These are phyloP conservation scores for Acanthamoeba royreba DNA, from an alignment of 208 protist species.

Conservation along the genomic window DNA sequence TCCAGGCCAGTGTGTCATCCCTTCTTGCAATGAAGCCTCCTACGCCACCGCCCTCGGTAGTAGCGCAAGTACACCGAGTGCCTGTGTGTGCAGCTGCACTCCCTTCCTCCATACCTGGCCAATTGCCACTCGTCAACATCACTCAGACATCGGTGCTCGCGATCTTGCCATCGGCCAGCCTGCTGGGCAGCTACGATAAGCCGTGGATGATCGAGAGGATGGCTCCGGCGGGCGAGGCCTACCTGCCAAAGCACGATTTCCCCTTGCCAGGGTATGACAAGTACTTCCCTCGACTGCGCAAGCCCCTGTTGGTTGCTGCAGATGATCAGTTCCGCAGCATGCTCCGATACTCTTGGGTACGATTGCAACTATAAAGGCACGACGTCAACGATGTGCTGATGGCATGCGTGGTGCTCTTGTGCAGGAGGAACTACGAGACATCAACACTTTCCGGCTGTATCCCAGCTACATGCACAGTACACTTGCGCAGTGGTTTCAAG, in stretches of 20 bases:
- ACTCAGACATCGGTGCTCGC: neutral
- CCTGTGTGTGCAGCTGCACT: too few species aligned
- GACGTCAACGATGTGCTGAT: neutral
- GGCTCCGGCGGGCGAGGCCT: neutral
- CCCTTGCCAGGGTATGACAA: neutral
- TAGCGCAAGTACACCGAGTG: too few species aligned
- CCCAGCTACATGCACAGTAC: neutral
- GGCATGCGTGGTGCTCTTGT: neutral
- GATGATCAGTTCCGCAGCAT: neutral
- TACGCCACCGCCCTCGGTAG: too few species aligned
- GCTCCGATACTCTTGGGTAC: neutral
- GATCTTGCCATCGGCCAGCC: neutral
- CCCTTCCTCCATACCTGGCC: too few species aligned
- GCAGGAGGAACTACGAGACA: neutral
- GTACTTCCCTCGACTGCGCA: neutral
- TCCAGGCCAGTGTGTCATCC: too few species aligned
- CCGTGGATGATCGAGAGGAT: neutral
- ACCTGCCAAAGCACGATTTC: neutral
- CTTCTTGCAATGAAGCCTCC: too few species aligned
- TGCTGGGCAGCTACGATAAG: neutral
- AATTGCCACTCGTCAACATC: neutral
- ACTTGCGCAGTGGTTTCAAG: neutral
- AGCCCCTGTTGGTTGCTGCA: neutral
- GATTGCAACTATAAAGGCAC: too few species aligned
- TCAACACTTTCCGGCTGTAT: neutral